Evolutionary conservation across 495 filamentous ascomycete genomes (phyloP).

Genomic region (Umbilicaria muhlenbergii): DNA sequence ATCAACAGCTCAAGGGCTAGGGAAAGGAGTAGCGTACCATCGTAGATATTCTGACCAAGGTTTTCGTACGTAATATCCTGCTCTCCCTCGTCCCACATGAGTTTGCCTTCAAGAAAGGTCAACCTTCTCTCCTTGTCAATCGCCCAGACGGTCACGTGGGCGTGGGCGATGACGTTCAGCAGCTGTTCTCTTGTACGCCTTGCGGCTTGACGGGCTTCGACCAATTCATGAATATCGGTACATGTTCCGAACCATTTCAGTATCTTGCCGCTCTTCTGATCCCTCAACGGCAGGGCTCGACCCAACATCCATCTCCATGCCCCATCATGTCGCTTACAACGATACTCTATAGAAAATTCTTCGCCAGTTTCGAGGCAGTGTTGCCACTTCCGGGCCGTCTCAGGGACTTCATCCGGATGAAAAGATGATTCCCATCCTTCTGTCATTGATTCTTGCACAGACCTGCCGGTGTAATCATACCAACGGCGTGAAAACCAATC

Average conservation of each 20-base stretch:
- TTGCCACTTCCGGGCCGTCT: constrained; percentile 32
- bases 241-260: constrained; percentile 53
- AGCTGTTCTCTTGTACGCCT: constrained; percentile 45
- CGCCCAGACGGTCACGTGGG: constrained; percentile 51
- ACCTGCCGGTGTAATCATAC: constrained; percentile 56
- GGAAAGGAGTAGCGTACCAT: constrained; percentile 8
- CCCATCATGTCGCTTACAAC: constrained; percentile 42
- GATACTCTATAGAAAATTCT: constrained; percentile 48
- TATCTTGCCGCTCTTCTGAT: constrained; percentile 43
- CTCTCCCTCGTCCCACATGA: constrained; percentile 34
- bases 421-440: constrained; percentile 25
- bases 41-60: constrained; percentile 42
- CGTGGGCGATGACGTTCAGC: constrained; percentile 49
- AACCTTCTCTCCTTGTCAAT: constrained; percentile 39
- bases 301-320: constrained; percentile 61
- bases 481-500: constrained; percentile 56
- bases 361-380: constrained; percentile 47
- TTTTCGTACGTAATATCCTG: constrained; percentile 17
- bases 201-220: constrained; percentile 42
- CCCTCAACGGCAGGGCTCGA: constrained; percentile 43
- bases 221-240: constrained; percentile 22
- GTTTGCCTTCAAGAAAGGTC: constrained; percentile 45
- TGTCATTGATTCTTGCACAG: constrained; percentile 28
- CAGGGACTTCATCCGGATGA: constrained; percentile 41
- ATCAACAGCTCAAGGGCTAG: too few relatives aligned